These are phyloP conservation scores for Pezicula radicicola DNA, from an alignment of 2,329 filamentous ascomycete species.

Conservation along the genomic window DNA sequence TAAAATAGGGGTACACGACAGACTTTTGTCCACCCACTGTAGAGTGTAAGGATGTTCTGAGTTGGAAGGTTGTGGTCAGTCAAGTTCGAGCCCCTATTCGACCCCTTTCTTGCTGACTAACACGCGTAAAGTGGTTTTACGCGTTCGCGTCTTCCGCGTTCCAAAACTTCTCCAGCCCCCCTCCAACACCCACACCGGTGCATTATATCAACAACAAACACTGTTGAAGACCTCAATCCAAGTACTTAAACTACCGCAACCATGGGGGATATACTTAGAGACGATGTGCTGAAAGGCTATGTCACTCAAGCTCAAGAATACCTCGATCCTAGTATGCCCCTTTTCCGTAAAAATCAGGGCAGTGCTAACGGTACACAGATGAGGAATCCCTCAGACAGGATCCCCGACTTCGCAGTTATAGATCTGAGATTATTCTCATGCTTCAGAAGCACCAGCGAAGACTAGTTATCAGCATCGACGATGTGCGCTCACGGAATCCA, in stretches of 20 bases:
- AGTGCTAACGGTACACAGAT: conserved; percentile 29
- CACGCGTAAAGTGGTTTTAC: too few species aligned
- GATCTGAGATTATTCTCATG: conserved; percentile 82
- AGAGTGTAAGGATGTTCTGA: too few species aligned
- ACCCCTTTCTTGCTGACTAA: too few species aligned
- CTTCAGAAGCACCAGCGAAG: conserved; percentile 64
- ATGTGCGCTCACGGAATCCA: conserved; percentile 82
- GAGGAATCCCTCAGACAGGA: conserved; percentile 23
- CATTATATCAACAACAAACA: too few species aligned
- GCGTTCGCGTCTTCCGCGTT: too few species aligned
- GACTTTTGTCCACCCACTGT: too few species aligned
- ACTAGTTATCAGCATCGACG: conserved; percentile 77
- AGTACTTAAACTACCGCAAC: not conserved
- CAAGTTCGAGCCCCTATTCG: too few species aligned
- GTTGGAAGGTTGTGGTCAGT: too few species aligned
- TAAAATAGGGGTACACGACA: too few species aligned
- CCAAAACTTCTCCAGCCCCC: too few species aligned
- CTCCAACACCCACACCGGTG: too few species aligned
- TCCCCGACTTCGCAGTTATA: conserved; percentile 67
- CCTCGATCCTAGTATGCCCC: conserved; percentile 77
- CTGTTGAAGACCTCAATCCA: too few species aligned
- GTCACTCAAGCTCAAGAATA: conserved; percentile 81
- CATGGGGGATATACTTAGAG: not conserved
- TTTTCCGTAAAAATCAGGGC: not conserved
- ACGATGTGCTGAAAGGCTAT: not conserved